These are phyloP conservation scores for Penicillium polonicum DNA, from an alignment of 2,329 filamentous ascomycete species.

Conservation along the genomic window DNA sequence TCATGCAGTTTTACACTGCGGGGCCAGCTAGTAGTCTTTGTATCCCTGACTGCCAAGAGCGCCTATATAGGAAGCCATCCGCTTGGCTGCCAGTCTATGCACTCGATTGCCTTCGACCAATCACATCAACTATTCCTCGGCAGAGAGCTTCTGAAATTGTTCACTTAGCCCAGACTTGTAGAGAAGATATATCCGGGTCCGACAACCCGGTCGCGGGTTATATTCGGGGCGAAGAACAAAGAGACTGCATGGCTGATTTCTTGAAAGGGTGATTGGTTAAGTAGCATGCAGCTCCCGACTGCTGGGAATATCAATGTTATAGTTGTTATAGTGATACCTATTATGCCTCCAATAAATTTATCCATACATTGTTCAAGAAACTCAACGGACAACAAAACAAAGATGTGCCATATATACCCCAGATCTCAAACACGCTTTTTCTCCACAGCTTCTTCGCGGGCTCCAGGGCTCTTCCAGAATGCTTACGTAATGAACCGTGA, in stretches of 20 bases:
- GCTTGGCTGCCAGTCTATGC: conserved; percentile 11
- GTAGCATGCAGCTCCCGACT: neutral
- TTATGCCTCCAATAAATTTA: neutral
- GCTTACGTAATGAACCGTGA: conserved; percentile 16
- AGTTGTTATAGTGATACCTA: neutral
- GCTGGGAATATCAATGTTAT: neutral
- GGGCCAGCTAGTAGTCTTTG: neutral
- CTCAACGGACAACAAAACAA: neutral
- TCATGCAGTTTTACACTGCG: conserved; percentile 4
- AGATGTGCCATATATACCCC: conserved; percentile 2
- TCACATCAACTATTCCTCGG: neutral
- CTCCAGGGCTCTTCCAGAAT: conserved; percentile 16
- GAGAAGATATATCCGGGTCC: neutral
- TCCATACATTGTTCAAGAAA: neutral
- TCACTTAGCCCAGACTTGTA: neutral
- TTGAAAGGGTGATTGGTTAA: neutral
- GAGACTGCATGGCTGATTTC: neutral
- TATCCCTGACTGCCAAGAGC: neutral
- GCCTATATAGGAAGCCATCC: conserved; percentile 14
- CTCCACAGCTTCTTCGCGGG: conserved; percentile 5
- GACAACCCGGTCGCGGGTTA: neutral
- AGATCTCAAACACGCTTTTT: neutral
- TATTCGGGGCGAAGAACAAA: neutral
- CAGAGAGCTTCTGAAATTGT: neutral
- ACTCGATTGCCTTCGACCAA: neutral